Base-by-base conservation (phyloP, 2,329 filamentous ascomycete species). In the Bipolaris sorokiniana region DNA sequence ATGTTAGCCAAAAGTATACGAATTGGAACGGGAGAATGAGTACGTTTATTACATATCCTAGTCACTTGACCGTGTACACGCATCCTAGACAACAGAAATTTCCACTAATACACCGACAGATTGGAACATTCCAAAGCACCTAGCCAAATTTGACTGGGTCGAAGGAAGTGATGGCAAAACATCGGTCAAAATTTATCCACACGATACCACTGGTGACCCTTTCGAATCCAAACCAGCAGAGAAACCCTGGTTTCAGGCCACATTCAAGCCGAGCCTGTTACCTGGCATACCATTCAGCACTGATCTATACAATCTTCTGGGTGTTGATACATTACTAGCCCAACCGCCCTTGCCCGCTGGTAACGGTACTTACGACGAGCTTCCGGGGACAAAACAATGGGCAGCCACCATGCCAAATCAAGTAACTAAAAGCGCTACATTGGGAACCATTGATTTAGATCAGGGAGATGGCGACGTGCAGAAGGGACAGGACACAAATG, bases 1-100 rank as follows among this genome's bases (percentile, higher is more conserved):
- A 45, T 7, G 41, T 45, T 16, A 45, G 41, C 11, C 41, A 45
- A 31, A 45, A 45, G 41, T 45, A 45, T 45, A 45, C 41, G 23
- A 31, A 23, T 13, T 45, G 41, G 41, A 45, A 45, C n/a, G 41
- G 41, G 22, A 28, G 41, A 31, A 45, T 2, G 23, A 45, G 41
- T 45, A 45, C 7, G 41, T 31, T 7, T 26, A 26, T 28, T 45
- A 6, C 15, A 5, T 45, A 15, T 26, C 13, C 18, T 22, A 11
- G 16, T 31, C 9, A n/a, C 5, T 45, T 23, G 9, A 28, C 20
- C 3, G 11, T n/a, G 20, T 7, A 26, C 5, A 23, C 11, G 13
- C 40, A 44, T 28, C 22, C 1, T 16, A 13, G 6, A 9, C 15
- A 23, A 23, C 9, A 13, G 18, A 2, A 44, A 4, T 44, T 44